Evolutionary conservation across 352 stramenopile genomes (phyloP), one percentile per base, ranked within the genome.

Genomic region (Phytophthora fragariae): DNA sequence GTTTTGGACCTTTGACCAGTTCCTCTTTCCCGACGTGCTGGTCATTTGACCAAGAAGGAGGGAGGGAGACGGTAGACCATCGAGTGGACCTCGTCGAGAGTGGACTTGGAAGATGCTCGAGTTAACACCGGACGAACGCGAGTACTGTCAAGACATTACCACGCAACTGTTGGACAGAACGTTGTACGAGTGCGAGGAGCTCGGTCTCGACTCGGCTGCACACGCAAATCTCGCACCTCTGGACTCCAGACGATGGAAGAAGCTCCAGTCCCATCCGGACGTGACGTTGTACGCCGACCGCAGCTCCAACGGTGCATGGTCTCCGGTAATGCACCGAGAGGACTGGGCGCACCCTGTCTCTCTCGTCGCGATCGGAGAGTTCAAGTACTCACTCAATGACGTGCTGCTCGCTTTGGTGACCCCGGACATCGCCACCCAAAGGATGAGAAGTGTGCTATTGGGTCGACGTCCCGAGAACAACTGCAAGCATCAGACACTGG

Each of bases 231-330:
- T 54, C 47, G 47, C 47, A 10, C 47, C 8, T 2, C 35, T 76
- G 29, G 57, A 76, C 46, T 64, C 37, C 8, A 65, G 39, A 12
- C 69, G 69, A 12, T 76, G 69, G 69, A 76, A 76, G 44, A 76
- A 76, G 55, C 69, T 76, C 33, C 69, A 76, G 52, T 56, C 69
- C 9, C 69, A 72, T 27, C n/a, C 50, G 17, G 56, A 64, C 50
- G 46, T 76, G 33, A 72, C 69, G 54, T 56, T 76, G 57, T 76
- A 76, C 57, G 69, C 69, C 2, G 69, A 76, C 47, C 69, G 69
- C 5, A 59, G 35, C 11, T 58, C 56, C 12, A 68, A 68, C 39
- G 62, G 62, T 1, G 69, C 63, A 31, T 76, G 69, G 69, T 58
- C 66, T 49, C 69, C 69, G 8, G 50, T 66, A 3, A 68, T 76